These are phyloP conservation scores for Pythium rishiriense DNA, from an alignment of 352 stramenopile species.

Conservation along the genomic window DNA sequence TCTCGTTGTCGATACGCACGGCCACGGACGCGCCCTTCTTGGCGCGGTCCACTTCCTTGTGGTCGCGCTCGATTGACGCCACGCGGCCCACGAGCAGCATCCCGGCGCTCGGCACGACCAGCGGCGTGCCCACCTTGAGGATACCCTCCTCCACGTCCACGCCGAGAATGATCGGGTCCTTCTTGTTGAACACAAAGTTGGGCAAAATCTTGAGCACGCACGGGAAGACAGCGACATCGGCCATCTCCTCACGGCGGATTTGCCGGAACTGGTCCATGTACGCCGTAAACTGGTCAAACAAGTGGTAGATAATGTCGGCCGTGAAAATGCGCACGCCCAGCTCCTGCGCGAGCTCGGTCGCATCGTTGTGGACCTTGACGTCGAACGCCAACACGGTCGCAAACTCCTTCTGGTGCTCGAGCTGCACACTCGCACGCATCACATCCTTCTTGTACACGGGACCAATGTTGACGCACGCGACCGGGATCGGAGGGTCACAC, in stretches of 20 bases:
- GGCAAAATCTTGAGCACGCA: constrained; percentile 97
- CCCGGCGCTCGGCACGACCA: constrained; percentile 82
- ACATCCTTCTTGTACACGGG: constrained; percentile 99
- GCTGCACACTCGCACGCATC: constrained; percentile 97
- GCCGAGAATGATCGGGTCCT: constrained; percentile 99
- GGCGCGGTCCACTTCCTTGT: constrained; percentile 93
- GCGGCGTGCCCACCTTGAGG: constrained; percentile 97
- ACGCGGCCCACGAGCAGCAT: constrained; percentile 94
- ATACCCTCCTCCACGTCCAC: constrained; percentile 97
- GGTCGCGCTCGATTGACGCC: constrained; percentile 96
- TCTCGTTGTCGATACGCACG: constrained; percentile 97
- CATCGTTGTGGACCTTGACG: constrained; percentile 96
- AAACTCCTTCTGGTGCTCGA: constrained; percentile 97
- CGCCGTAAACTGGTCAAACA: constrained; percentile 98
- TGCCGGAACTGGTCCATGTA: constrained; percentile 97
- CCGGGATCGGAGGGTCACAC: constrained; percentile 93
- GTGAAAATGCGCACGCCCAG: constrained; percentile 98
- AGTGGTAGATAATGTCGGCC: constrained; percentile 99
- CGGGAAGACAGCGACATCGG: constrained; percentile 92
- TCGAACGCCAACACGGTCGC: constrained; percentile 99
- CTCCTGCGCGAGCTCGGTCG: constrained; percentile 87
- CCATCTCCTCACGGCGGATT: constrained; percentile 90
- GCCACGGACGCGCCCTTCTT: constrained; percentile 94
- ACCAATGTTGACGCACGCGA: constrained; percentile 96
- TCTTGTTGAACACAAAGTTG: constrained; percentile 99